Percentiles rank a stretch among this genome's conserved stretches.
These are phyloP conservation scores for Tetracladium maxilliforme DNA, from an alignment of 2,329 filamentous ascomycete genomes.

Conservation along the genomic window DNA sequence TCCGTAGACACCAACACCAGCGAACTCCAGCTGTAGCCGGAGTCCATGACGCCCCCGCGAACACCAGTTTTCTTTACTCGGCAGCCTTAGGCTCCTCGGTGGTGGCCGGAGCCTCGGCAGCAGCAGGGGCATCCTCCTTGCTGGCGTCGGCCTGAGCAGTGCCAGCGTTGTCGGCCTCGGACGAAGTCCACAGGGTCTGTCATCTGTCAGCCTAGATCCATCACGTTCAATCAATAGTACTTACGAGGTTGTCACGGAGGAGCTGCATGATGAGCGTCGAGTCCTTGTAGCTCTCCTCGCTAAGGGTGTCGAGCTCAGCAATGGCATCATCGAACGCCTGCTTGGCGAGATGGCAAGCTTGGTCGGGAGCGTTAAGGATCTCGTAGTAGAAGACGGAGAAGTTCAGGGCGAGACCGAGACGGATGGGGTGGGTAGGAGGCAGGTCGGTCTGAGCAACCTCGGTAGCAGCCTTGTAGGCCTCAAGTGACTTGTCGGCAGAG, in stretches of 20 bases:
- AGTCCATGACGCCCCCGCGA: too few relatives aligned
- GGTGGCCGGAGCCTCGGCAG: conserved; percentile 31
- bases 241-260: conserved; percentile 86
- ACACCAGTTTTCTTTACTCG: too few relatives aligned
- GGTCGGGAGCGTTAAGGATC: conserved; percentile 96
- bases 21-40: too few relatives aligned
- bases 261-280: conserved; percentile 98
- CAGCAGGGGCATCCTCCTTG: conserved; percentile 38
- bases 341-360: conserved; percentile 95
- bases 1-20: too few relatives aligned
- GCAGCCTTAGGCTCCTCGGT: conserved; percentile 55
- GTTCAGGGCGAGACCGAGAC: conserved; percentile 83
- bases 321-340: conserved; percentile 94
- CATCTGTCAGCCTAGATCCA: conserved; percentile 7
- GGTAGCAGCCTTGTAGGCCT: conserved; percentile 90
- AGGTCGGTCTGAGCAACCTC: conserved; percentile 83
- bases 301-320: conserved; percentile 91
- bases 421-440: conserved; percentile 83
- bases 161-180: conserved; percentile 76
- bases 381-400: conserved; percentile 99
- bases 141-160: conserved; percentile 36
- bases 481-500: conserved; percentile 84
- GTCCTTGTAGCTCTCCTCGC: conserved; percentile 99
- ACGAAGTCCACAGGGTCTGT: conserved; percentile 97
- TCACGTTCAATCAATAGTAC: conserved; percentile 12